Evolutionary conservation across 192 early-diverging fungal genomes (phyloP), one percentile per base, ranked within the genome.

Genomic region (Gryganskiella cystojenkinii): DNA sequence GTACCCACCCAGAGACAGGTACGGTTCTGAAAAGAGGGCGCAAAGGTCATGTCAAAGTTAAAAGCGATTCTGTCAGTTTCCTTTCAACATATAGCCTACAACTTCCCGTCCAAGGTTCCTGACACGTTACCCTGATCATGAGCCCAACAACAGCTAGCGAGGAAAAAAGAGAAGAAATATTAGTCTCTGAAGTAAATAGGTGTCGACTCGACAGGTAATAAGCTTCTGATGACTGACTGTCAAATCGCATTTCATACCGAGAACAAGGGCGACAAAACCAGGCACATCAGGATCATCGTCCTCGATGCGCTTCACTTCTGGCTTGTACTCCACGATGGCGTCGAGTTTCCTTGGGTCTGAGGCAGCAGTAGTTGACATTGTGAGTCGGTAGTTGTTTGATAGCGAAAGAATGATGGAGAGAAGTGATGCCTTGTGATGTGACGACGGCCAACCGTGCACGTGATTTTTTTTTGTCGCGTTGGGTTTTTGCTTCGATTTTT

Each of bases 211-310:
- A 19, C 6, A 57, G 7, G 56, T 40, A 33, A 40, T 40, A 19
- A 42, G 20, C 28, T 13, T 17, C 40, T 5, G 28, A 47, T 17
- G 34, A 15, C 1, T 33, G n/a, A 65, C 14, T 11, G 11, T 20
- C 15, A 51, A 20, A 4, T n/a, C n/a, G n/a, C n/a, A 33, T 17
- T 28, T 35, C 50, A 9, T 37, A 73, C 71, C 71, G 24, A 56
- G 31, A 15, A 56, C 56, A 19, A 78, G 35, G 13, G 74, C 74
- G 10, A 78, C 56, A 46, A 78, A 78, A 28, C 74, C 74, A 47
- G 67, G 66, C 6, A 78, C 74, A 30, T 78, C 74, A 3, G 74
- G 74, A 20, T 78, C 74, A 19, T 78, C 74, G 8, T 78, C 74
- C 43, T 78, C 74, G 37, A 69, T 58, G 33, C 74, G 74, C 43